Percentiles rank a stretch among this genome's conserved stretches.
Conservation (phyloP, 2,329 filamentous ascomycete genomes). For the Apiospora rasikravindrae region DNA sequence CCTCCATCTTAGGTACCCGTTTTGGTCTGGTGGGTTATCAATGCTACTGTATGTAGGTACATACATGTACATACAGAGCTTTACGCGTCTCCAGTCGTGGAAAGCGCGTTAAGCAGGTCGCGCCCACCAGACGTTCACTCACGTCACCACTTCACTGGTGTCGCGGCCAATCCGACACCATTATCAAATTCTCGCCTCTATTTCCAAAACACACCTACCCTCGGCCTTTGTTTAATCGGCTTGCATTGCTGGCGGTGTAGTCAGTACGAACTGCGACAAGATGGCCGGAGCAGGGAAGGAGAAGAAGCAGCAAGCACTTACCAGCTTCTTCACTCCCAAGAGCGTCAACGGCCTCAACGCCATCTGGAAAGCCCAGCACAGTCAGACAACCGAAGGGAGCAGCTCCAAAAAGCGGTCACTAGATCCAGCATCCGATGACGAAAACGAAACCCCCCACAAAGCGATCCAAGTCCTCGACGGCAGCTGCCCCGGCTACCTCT, state of each 20-base stretch:
- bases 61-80: too few species aligned
- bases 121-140: neutral
- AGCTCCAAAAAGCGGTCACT: slow-evolving; percentile 56
- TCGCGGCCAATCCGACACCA: neutral
- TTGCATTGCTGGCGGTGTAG: neutral
- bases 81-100: slow-evolving; percentile 5
- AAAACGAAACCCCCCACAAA: slow-evolving; percentile 40
- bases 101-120: slow-evolving; percentile 3
- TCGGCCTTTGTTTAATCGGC: neutral
- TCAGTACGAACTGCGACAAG: slow-evolving; percentile 6
- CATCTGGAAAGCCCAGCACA: slow-evolving; percentile 40
- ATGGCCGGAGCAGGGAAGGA: slow-evolving; percentile 49
- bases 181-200: neutral
- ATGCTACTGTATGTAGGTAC: too few species aligned
- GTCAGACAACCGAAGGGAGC: slow-evolving; percentile 27
- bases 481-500: neutral
- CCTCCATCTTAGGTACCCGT: neutral
- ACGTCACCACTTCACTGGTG: neutral
- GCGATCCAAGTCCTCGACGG: slow-evolving; percentile 19
- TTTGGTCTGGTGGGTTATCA: too few species aligned
- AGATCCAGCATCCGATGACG: slow-evolving; percentile 55
- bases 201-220: neutral
- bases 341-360: slow-evolving; percentile 53
- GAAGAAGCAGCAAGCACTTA: slow-evolving; percentile 82
- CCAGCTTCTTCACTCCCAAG: slow-evolving; percentile 80